Percentiles rank a stretch among this genome's conserved stretches.
Evolutionary conservation across 306 rosid genomes (phyloP).

Genomic region (Psophocarpus tetragonolobus): DNA sequence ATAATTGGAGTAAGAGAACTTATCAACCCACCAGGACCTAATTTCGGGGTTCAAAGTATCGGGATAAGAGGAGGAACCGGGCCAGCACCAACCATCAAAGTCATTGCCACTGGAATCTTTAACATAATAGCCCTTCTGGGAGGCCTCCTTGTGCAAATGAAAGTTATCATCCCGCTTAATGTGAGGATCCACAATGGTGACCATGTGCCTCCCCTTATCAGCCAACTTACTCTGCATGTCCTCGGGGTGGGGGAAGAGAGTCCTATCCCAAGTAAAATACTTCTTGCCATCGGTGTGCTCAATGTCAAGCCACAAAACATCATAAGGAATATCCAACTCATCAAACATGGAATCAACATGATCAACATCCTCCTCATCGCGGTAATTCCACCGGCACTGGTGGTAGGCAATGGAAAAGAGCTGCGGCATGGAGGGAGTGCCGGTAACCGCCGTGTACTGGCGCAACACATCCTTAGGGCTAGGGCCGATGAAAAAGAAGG

Average conservation of each 20-base stretch:
- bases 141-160: conserved; percentile 79
- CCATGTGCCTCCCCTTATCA: conserved; percentile 88
- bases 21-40: conserved; percentile 93
- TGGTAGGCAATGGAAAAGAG: conserved; percentile 83
- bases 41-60: conserved; percentile 77
- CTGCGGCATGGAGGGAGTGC: conserved; percentile 79
- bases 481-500: conserved; percentile 85
- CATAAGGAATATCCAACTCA: conserved; percentile 88
- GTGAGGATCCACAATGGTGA: conserved; percentile 95
- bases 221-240: conserved; percentile 92
- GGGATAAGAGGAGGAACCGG: conserved; percentile 89
- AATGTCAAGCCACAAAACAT: conserved; percentile 97
- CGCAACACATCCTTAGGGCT: conserved; percentile 75
- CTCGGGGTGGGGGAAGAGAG: conserved; percentile 83
- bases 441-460: conserved; percentile 87
- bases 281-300: conserved; percentile 93
- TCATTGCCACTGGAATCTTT: conserved; percentile 88
- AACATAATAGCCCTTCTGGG: conserved; percentile 79
- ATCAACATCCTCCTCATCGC: conserved; percentile 94
- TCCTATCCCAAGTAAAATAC: conserved; percentile 88
- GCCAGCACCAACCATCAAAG: conserved; percentile 99
- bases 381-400: conserved; percentile 94
- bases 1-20: conserved; percentile 66
- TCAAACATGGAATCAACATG: conserved; percentile 91
- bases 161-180: conserved; percentile 77